These are phyloP conservation scores for Rusavskia elegans DNA, from an alignment of 495 filamentous ascomycete species.

Conservation along the genomic window DNA sequence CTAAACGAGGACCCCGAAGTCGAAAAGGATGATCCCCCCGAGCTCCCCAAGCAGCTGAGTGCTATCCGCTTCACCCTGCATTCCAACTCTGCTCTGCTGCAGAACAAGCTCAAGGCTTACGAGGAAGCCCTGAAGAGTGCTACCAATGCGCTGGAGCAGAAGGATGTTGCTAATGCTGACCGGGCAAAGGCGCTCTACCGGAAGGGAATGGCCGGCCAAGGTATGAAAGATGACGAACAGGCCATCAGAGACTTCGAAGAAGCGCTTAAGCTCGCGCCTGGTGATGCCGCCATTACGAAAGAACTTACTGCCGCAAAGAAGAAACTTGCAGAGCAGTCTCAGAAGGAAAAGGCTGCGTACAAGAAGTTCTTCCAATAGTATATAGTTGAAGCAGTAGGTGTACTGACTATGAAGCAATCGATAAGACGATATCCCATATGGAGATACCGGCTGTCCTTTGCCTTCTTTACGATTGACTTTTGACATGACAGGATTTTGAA, in stretches of 20 bases:
- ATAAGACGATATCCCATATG: too few relatives aligned
- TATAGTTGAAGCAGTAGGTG: too few relatives aligned
- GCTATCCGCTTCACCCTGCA: conserved; percentile 61
- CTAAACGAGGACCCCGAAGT: conserved; percentile 72
- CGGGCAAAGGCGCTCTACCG: conserved; percentile 80
- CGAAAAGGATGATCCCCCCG: conserved; percentile 46
- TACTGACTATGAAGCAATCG: too few relatives aligned
- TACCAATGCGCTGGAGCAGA: conserved; percentile 53
- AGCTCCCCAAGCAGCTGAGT: conserved; percentile 48
- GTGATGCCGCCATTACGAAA: conserved; percentile 57
- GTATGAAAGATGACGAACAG: conserved; percentile 71
- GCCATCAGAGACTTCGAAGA: conserved; percentile 64
- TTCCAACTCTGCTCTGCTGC: conserved; percentile 63
- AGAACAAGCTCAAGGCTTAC: conserved; percentile 62
- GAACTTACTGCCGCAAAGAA: conserved; percentile 67
- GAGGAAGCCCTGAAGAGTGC: conserved; percentile 54
- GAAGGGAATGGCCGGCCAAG: conserved; percentile 54
- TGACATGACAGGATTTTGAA: too few relatives aligned
- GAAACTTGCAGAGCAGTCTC: conserved; percentile 49
- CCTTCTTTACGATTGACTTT: too few relatives aligned
- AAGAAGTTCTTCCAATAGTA: conserved; percentile 64
- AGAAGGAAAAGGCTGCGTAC: conserved; percentile 79
- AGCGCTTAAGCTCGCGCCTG: conserved; percentile 58
- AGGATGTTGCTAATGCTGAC: conserved; percentile 47
- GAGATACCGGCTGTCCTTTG: too few relatives aligned